Percentiles rank a stretch among this genome's conserved stretches.
These are phyloP conservation scores for Dalbergia oliveri DNA, from an alignment of 306 rosid genomes.

Conservation along the genomic window DNA sequence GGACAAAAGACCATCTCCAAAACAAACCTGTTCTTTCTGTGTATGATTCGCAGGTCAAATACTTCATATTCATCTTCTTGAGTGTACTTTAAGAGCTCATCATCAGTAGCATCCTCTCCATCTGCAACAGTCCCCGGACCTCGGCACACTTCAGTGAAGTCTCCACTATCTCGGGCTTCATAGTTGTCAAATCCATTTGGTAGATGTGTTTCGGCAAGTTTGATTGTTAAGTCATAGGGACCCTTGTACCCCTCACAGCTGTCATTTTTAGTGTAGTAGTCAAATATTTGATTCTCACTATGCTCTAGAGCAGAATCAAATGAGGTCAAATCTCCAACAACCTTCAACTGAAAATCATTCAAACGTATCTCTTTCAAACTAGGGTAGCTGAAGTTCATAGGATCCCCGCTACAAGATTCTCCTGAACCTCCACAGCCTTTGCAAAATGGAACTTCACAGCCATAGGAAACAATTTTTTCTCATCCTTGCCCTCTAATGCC, in stretches of 20 bases:
- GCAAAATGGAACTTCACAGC: constrained; percentile 56
- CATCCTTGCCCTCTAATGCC: constrained; percentile 46
- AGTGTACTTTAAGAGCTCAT: constrained; percentile 63
- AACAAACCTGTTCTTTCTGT: constrained; percentile 92
- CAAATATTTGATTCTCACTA: constrained; percentile 41
- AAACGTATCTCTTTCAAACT: constrained; percentile 61
- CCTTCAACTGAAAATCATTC: constrained; percentile 49
- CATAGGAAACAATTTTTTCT: constrained; percentile 26
- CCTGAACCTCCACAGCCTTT: constrained; percentile 53
- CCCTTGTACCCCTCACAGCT: constrained; percentile 46
- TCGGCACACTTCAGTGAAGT: constrained; percentile 50
- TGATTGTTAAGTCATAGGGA: constrained; percentile 50
- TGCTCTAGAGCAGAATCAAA: constrained; percentile 49
- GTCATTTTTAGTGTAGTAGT: constrained; percentile 46
- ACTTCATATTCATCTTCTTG: constrained; percentile 80
- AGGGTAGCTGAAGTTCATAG: constrained; percentile 48
- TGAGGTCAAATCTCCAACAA: constrained; percentile 57
- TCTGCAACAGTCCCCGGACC: constrained; percentile 55
- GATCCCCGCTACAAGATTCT: constrained; percentile 57
- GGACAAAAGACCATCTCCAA: constrained; percentile 26
- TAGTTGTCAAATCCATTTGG: constrained; percentile 47
- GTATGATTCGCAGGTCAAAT: constrained; percentile 84
- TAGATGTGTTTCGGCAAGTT: constrained; percentile 53
- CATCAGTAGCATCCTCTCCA: constrained; percentile 63
- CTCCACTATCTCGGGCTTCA: constrained; percentile 47